Base-by-base conservation (phyloP, 805 yeast genomes). In the Zygosaccharomyces lentus region DNA sequence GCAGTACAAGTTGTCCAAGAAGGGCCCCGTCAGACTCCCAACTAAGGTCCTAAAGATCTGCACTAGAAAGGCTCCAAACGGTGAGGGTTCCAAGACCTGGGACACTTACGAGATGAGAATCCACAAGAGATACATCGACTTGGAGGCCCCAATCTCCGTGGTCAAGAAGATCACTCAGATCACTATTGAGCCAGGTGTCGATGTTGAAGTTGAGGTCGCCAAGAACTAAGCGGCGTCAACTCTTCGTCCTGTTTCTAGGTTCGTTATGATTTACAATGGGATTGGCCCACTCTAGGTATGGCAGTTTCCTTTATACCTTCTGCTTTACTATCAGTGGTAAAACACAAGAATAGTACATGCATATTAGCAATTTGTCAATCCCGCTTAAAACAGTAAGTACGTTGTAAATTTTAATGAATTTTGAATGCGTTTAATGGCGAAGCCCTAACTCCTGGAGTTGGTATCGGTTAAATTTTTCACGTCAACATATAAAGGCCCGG, bases 11-110 rank as follows among this genome's bases (percentile, higher is more conserved):
- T 80, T 90, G 70, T 80, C 76, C 74, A 89, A 88, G 84, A 91
- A 89, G 82, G 99, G 99, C 72, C 99, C 99, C 66, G 96, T 93
- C 71, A 90, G 99, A 87, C 77, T 93, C 80, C 99, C 99, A 81
- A 93, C 99, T 77, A 93, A 90, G 86, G 93, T 86, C 66, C 86
- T 93, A 71, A 88, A 86, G 78, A 81, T 93, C 79, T 81, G 95
- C 78, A 93, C 99, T 87, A 89, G 99, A 87, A 93, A 93, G 90
- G 86, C 99, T 72, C 99, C 99, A 71, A 95, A 95, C 77, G 99
- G 99, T 93, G 97, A 93, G 82, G 99, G 99, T 93, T 93, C 99
- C 67, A 93, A 93, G 91, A 93, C 99, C 69, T 93, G 97, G 97
- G 99, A 93, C 74, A 80, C 95, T 68, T 93, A 83, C 77, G 99